These are phyloP conservation scores for Ascochyta pisi DNA, from an alignment of 2,329 filamentous ascomycete genomes.

Conservation along the genomic window DNA sequence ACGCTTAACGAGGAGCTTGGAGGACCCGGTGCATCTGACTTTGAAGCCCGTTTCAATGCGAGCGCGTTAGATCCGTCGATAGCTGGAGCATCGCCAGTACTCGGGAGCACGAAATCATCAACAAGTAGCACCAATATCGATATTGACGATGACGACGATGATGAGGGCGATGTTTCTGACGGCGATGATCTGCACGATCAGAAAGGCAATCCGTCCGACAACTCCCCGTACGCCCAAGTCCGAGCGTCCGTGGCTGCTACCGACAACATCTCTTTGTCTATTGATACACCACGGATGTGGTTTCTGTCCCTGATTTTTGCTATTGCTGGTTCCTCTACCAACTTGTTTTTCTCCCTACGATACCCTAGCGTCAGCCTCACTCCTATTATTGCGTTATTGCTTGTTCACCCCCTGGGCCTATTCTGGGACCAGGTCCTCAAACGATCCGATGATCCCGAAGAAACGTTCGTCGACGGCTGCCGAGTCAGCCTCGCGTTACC, in stretches of 20 bases:
- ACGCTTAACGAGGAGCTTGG: conserved; percentile 33
- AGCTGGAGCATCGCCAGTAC: conserved; percentile 28
- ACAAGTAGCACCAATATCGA: conserved; percentile 38
- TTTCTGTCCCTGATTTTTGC: conserved; percentile 79
- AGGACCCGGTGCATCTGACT: conserved; percentile 36
- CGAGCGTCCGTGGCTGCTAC: conserved; percentile 78
- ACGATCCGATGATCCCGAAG: conserved; percentile 60
- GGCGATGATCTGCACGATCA: conserved; percentile 43
- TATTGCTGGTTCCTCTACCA: conserved; percentile 80
- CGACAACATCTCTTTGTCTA: conserved; percentile 78
- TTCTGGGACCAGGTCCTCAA: conserved; percentile 79
- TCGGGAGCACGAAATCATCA: conserved; percentile 38
- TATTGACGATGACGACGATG: conserved; percentile 34
- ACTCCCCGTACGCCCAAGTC: conserved; percentile 80
- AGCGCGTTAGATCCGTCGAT: conserved; percentile 33
- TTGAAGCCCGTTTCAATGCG: conserved; percentile 45
- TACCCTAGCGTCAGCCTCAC: conserved; percentile 91
- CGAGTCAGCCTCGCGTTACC: conserved; percentile 31
- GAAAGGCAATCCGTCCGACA: conserved; percentile 64
- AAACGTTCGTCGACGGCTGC: conserved; percentile 65
- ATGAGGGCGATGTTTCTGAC: conserved; percentile 45
- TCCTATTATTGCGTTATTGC: conserved; percentile 82
- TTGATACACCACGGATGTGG: conserved; percentile 91
- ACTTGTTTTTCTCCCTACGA: conserved; percentile 87
- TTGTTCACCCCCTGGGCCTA: conserved; percentile 83